Conservation (phyloP, 305 asterid species). For the Fraxinus platypoda region DNA sequence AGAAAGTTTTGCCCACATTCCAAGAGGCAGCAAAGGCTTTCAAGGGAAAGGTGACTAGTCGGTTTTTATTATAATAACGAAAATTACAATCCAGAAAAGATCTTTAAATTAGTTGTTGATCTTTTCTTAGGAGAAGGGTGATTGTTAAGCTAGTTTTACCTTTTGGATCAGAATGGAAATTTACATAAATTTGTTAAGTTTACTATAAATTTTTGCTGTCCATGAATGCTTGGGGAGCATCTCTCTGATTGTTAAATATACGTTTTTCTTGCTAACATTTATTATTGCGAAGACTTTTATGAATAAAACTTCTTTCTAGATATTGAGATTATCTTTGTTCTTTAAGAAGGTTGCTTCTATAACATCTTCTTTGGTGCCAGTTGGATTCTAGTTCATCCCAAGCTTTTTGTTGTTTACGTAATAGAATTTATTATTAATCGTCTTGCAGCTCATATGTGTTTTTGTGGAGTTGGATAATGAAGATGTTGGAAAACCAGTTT, state of each 20-base stretch:
- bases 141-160: background rate
- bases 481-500: conserved; percentile 78
- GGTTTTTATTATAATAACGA: background rate
- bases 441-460: conserved; percentile 66
- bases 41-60: conserved; percentile 76
- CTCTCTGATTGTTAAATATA: background rate
- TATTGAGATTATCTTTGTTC: background rate
- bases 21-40: conserved; percentile 81
- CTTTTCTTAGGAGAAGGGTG: background rate
- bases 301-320: background rate
- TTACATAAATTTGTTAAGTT: background rate
- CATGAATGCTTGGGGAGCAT: background rate
- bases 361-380: background rate
- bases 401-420: background rate
- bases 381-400: background rate
- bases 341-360: background rate
- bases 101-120: background rate
- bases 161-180: background rate
- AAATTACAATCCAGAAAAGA: background rate
- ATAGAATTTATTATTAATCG: conserved; percentile 2
- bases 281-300: background rate
- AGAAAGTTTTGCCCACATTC: conserved; percentile 56
- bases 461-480: conserved; percentile 72
- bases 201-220: background rate
- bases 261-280: background rate